Percentiles rank a stretch among this genome's conserved stretches.
Evolutionary conservation across 2,329 filamentous ascomycete species (phyloP).

Genomic region (Aspergillus latus): DNA sequence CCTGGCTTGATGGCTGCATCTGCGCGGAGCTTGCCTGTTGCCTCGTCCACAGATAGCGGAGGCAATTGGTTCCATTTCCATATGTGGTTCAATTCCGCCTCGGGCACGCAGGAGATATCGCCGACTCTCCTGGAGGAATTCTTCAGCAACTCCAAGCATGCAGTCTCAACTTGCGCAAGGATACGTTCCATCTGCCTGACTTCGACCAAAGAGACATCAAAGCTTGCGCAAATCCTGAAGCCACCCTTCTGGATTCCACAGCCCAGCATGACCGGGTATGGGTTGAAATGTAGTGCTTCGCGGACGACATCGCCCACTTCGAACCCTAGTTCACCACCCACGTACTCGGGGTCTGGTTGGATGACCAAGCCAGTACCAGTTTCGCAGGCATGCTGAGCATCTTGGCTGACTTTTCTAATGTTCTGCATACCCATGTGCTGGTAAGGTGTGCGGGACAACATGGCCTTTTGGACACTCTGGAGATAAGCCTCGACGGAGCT

Average conservation of each 20-base stretch:
- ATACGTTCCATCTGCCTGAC: conserved; percentile 40
- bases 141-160: conserved; percentile 27
- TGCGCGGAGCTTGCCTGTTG: conserved; percentile 26
- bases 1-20: conserved; percentile 23
- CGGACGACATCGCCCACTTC: conserved; percentile 35
- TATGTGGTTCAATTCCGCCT: conserved; percentile 42
- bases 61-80: conserved; percentile 45
- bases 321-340: conserved; percentile 40
- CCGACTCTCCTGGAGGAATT: conserved; percentile 27
- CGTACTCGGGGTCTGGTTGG: conserved; percentile 41
- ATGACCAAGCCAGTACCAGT: conserved; percentile 40
- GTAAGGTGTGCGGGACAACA: conserved; percentile 43
- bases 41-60: conserved; percentile 36
- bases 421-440: conserved; percentile 54
- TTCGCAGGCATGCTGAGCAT: conserved; percentile 40
- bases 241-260: conserved; percentile 46
- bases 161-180: conserved; percentile 38
- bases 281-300: conserved; percentile 46
- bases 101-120: conserved; percentile 41
- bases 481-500: conserved; percentile 31
- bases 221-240: conserved; percentile 47
- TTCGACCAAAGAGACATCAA: conserved; percentile 41
- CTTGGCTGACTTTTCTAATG: conserved; percentile 45
- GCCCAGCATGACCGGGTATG: conserved; percentile 52
- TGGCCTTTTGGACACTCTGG: conserved; percentile 32